These are phyloP conservation scores for Prunus fruticosa DNA, from an alignment of 306 rosid species.

Conservation along the genomic window DNA sequence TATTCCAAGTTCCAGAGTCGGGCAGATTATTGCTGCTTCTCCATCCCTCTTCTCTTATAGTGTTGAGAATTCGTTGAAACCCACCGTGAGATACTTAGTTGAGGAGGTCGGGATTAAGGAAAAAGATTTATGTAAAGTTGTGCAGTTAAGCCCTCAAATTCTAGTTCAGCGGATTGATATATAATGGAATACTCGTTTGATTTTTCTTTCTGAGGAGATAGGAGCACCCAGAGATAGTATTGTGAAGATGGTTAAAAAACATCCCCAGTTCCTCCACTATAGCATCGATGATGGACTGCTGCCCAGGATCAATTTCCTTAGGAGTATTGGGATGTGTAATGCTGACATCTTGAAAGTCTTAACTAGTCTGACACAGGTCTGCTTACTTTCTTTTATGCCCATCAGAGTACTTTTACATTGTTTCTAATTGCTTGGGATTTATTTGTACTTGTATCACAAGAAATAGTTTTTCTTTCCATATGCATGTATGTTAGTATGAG, in stretches of 20 bases:
- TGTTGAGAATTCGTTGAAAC: conserved; percentile 85
- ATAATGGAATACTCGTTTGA: conserved; percentile 73
- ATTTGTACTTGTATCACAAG: background rate
- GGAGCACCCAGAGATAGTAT: conserved; percentile 87
- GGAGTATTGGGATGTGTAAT: conserved; percentile 93
- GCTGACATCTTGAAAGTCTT: conserved; percentile 83
- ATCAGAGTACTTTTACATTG: background rate
- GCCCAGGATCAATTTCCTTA: conserved; percentile 89
- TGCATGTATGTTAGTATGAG: background rate
- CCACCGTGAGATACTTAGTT: conserved; percentile 79
- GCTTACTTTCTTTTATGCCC: conserved; percentile 17
- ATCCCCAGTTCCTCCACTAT: conserved; percentile 96
- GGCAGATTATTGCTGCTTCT: conserved; percentile 73
- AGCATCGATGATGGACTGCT: conserved; percentile 87
- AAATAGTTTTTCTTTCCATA: background rate
- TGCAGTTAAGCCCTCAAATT: conserved; percentile 93
- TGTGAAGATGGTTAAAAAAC: conserved; percentile 94
- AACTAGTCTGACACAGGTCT: conserved; percentile 92
- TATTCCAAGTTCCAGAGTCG: conserved; percentile 72
- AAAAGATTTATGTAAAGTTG: conserved; percentile 84
- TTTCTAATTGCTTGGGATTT: background rate
- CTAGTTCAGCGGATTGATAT: conserved; percentile 85
- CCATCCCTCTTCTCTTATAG: conserved; percentile 91
- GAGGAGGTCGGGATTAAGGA: conserved; percentile 97
- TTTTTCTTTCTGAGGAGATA: conserved; percentile 82